These are phyloP conservation scores for Cudoniella acicularis DNA, from an alignment of 495 filamentous ascomycete species.

Conservation along the genomic window DNA sequence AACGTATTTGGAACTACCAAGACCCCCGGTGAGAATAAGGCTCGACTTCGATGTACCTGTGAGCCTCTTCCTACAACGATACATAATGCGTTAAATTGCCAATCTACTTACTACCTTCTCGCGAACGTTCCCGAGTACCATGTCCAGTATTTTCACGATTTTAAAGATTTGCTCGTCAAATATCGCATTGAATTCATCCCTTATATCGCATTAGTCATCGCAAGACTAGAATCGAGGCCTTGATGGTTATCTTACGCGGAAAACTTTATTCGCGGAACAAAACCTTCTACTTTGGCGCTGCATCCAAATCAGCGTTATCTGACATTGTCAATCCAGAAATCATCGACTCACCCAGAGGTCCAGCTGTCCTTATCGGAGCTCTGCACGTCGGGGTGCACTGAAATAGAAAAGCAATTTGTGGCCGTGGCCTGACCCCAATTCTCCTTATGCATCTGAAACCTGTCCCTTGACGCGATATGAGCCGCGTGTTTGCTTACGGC, in stretches of 20 bases:
- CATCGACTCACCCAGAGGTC: too few relatives aligned
- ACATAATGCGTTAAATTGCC: neutral
- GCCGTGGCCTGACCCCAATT: neutral
- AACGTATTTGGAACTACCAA: slow-evolving; percentile 4
- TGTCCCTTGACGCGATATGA: neutral
- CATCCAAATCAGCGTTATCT: too few relatives aligned
- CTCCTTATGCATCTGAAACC: neutral
- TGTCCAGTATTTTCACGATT: neutral
- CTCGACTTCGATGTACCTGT: neutral
- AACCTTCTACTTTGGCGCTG: neutral
- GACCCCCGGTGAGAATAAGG: slow-evolving; percentile 5
- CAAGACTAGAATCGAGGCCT: neutral
- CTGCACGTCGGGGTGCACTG: neutral
- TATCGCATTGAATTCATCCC: slow-evolving; percentile 3
- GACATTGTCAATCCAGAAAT: too few relatives aligned
- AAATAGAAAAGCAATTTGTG: neutral
- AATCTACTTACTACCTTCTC: neutral
- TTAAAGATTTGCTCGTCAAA: slow-evolving; percentile 5
- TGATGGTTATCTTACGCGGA: neutral
- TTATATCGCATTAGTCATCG: neutral
- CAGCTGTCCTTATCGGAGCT: too few relatives aligned
- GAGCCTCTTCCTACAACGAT: neutral
- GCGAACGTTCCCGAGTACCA: neutral
- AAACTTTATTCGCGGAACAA: neutral
- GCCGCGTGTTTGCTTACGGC: neutral